Conservation (phyloP, 805 yeast species). For the Yarrowia sp. region DNA sequence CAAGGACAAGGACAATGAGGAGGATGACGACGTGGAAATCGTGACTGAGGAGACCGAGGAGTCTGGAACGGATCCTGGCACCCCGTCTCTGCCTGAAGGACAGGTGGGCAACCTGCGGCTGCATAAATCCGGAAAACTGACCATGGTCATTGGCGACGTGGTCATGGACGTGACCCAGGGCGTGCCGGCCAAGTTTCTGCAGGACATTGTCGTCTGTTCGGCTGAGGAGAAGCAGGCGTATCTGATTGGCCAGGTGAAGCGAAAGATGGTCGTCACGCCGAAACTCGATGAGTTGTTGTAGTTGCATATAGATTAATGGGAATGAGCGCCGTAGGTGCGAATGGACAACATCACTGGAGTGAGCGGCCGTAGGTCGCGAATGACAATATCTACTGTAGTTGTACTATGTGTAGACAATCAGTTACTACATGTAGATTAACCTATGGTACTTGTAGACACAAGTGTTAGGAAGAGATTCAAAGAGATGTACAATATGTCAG, state of each 20-base stretch:
- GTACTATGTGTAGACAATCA: too few relatives aligned
- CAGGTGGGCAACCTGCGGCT: slow-evolving; percentile 73
- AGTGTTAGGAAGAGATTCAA: too few relatives aligned
- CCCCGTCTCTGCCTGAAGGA: slow-evolving; percentile 55
- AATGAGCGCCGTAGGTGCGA: not conserved
- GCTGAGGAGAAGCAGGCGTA: slow-evolving; percentile 54
- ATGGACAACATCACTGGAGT: too few relatives aligned
- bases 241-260: slow-evolving; percentile 62
- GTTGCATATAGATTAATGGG: not conserved
- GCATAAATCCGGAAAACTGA: slow-evolving; percentile 83
- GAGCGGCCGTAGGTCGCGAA: too few relatives aligned
- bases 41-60: slow-evolving; percentile 16
- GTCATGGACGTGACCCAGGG: slow-evolving; percentile 76
- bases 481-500: too few relatives aligned
- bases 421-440: too few relatives aligned
- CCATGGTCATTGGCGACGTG: slow-evolving; percentile 75
- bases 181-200: slow-evolving; percentile 69
- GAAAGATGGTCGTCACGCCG: slow-evolving; percentile 68
- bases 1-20: slow-evolving; percentile 25
- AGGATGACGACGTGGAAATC: slow-evolving; percentile 40
- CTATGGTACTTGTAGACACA: too few relatives aligned
- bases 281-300: slow-evolving; percentile 46
- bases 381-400: too few relatives aligned
- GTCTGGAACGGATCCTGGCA: not conserved
- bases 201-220: slow-evolving; percentile 71